Base-by-base conservation (phyloP, 371 early-diverging fungal species). In the Apophysomyces ossiformis region DNA sequence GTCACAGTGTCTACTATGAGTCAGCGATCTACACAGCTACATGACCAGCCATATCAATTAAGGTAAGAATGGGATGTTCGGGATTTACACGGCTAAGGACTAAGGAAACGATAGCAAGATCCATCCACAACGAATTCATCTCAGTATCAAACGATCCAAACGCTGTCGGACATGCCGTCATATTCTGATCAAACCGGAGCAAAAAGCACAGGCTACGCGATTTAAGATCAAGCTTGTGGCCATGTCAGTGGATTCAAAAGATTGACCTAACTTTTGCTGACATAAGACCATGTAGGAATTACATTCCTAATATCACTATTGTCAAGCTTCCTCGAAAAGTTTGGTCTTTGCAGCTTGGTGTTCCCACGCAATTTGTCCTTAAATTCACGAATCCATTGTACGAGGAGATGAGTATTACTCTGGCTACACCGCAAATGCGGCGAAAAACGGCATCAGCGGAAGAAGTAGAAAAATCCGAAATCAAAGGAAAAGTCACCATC, bases 141-240 rank as follows among this genome's bases (percentile, higher is more conserved):
- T 97, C 37, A 86, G 93, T 18, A 93, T 93, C 66, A 95, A 95
- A 71, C 87, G 90, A 44, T 83, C 93, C 2, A 93, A 93, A 60
- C 87, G 95, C 46, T 97, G 97, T 69, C 86, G 93, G 18, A 76
- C 84, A 5, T 97, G 97, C 76, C 89, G 93, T 26, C 93, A 95
- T 64, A 90, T 95, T 38, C 74, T 97, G 21, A 90, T 95, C 67
- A 95, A 94, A 71, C 96, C 96, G 0, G 96, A 96, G 60, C 91
- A 90, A 70, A 96, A 95, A 69, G 94, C 96, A 0, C 93, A 94
- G 66, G 84, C 89, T 15, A 91, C 91, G 1, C 81, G 88, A 60
- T 96, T 95, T 80, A 93, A 92, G 70, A 93, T 95, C 70, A 93
- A 94, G 74, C 84, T 91, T 60, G 87, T 92, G 41, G 96, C 96